Base-by-base conservation (phyloP, 2,329 filamentous ascomycete genomes). In the Neospermospora avenae region DNA sequence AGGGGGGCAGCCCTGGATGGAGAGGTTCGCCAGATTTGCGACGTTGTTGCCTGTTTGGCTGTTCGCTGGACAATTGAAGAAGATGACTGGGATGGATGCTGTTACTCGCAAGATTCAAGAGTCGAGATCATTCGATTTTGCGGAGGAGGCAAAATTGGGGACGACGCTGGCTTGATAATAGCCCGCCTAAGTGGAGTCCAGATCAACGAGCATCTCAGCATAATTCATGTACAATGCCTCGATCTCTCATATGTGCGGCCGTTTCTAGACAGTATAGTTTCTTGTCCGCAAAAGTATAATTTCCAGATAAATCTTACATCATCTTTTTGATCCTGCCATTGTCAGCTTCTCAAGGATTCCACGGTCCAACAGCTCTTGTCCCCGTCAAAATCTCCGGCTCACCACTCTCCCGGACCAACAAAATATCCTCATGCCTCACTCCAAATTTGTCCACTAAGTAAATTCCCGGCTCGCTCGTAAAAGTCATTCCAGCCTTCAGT, bases 391-490 rank as follows among this genome's bases (percentile, higher is more conserved):
- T 72, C 48, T 84, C 80, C 0, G 84, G 80, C 55, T 81, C 76
- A 0, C 78, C 82, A 55, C 78, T 69, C 57, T 80, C 79, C 58
- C 70, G 81, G 7, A 87, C 81, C 3, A 87, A 73, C 55, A 85
- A 78, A 7, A 87, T 77, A 67, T 87, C 84, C 68, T 88, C 85
- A 67, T 86, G 83, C 39, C 84, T 75, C 1, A 86, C 83, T 0
- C 84, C 84, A 69, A 87, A 87, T 51, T 79, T 78, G 25, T 79
- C 78, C 22, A 82, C 76, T 0, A 87, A 72, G 68, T 88, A 87
- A 34, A 87, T 80, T 0, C 84, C 85, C 0, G 85, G 84, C 72
- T 88, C 85, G 10, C 81, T 80, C 0, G 85, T 87, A 62, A 87
- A 87, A 0, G 79, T 78, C 84, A 87, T 87, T 0, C 84, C 84